phyloP scores from a whole-genome alignment of 208 protist genomes.

The Leishmania braziliensis region DNA sequence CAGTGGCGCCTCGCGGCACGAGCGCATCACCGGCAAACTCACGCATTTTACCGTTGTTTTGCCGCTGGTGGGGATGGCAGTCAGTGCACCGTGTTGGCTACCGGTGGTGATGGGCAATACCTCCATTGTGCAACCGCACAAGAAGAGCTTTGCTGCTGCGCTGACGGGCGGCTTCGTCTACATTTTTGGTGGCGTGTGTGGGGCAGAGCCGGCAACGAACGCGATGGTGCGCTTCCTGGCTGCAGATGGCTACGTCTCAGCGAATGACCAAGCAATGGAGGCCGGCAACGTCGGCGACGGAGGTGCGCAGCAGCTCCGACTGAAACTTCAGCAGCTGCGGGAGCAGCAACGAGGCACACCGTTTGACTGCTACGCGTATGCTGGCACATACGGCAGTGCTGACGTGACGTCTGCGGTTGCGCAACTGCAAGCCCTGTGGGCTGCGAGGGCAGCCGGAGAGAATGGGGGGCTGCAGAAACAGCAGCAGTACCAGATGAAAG shows the following conservation, averaged over 20 bases:
- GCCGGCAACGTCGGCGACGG: slow-evolving; percentile 42
- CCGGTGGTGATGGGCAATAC: slow-evolving; percentile 82
- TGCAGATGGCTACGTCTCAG: slow-evolving; percentile 73
- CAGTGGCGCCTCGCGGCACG: slow-evolving; percentile 29
- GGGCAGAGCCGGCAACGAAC: slow-evolving; percentile 69
- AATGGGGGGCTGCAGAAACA: not conserved
- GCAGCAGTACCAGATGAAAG: not conserved
- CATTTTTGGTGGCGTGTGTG: slow-evolving; percentile 76
- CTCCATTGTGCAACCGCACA: slow-evolving; percentile 59
- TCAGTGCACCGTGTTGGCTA: slow-evolving; percentile 62
- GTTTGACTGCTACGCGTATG: slow-evolving; percentile 44
- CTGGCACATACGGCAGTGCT: slow-evolving; percentile 43
- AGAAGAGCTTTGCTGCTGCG: slow-evolving; percentile 73
- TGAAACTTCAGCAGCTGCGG: slow-evolving; percentile 42
- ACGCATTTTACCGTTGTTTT: slow-evolving; percentile 77
- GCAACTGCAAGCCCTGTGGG: slow-evolving; percentile 23
- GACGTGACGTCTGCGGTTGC: slow-evolving; percentile 10
- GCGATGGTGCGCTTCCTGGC: slow-evolving; percentile 78
- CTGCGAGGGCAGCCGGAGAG: not conserved
- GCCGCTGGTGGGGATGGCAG: slow-evolving; percentile 34
- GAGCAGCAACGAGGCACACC: slow-evolving; percentile 29
- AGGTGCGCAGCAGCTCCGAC: slow-evolving; percentile 30
- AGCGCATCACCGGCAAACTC: slow-evolving; percentile 56
- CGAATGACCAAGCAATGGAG: slow-evolving; percentile 36
- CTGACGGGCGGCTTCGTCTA: slow-evolving; percentile 85